These are phyloP conservation scores for Suillus brevipes DNA, from an alignment of 768 basidiomycete genomes.

Conservation along the genomic window DNA sequence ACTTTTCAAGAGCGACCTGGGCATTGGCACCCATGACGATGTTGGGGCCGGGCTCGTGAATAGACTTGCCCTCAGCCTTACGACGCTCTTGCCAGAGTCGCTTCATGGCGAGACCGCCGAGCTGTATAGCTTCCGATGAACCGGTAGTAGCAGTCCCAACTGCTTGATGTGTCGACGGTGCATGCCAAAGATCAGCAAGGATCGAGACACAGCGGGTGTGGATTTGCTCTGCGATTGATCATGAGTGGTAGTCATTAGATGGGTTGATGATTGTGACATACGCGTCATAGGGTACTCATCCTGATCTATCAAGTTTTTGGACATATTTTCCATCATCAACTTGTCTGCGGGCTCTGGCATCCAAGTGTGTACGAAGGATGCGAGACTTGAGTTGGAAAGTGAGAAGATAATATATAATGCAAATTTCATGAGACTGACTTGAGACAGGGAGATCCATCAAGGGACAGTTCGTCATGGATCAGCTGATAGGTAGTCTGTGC, in stretches of 20 bases:
- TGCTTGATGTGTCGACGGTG: slow-evolving; percentile 51
- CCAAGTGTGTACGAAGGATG: slow-evolving; percentile 69
- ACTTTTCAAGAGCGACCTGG: slow-evolving; percentile 71
- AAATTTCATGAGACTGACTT: slow-evolving; percentile 34
- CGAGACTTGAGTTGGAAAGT: slow-evolving; percentile 37
- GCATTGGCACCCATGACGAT: slow-evolving; percentile 69
- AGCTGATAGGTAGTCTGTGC: slow-evolving; percentile 55
- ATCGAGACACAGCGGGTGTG: slow-evolving; percentile 52
- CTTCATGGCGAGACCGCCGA: slow-evolving; percentile 73
- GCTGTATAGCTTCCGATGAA: slow-evolving; percentile 70
- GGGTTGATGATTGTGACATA: slow-evolving; percentile 15
- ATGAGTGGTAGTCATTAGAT: neutral
- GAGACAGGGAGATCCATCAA: slow-evolving; percentile 56
- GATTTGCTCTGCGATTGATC: slow-evolving; percentile 36
- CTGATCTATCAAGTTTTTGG: slow-evolving; percentile 68
- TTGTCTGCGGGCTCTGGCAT: slow-evolving; percentile 53
- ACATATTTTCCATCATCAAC: slow-evolving; percentile 63
- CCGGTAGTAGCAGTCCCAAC: slow-evolving; percentile 74
- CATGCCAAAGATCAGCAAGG: slow-evolving; percentile 70
- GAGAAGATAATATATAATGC: neutral
- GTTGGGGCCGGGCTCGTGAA: slow-evolving; percentile 66
- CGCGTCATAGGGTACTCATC: slow-evolving; percentile 69
- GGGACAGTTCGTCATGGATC: slow-evolving; percentile 62
- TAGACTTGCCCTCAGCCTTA: slow-evolving; percentile 63
- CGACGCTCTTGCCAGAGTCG: slow-evolving; percentile 68